Evolutionary conservation across 495 filamentous ascomycete species (phyloP).

Genomic region (Chaetomium tenue): DNA sequence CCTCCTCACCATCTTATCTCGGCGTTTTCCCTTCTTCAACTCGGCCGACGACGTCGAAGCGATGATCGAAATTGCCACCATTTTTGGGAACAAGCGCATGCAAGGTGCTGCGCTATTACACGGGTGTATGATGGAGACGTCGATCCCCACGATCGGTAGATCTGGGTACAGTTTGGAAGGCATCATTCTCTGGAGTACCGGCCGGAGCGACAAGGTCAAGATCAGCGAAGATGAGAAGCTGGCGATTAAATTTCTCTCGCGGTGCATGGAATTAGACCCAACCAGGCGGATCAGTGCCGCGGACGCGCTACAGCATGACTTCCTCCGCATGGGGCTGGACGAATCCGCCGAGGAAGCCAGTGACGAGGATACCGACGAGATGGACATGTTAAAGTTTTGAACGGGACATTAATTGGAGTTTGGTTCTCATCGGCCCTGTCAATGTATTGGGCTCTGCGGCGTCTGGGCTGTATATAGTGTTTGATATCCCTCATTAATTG

Average conservation of each 20-base stretch:
- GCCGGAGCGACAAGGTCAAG: slow-evolving; percentile 51
- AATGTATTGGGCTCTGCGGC: not conserved
- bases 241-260: slow-evolving; percentile 63
- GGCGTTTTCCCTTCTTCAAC: slow-evolving; percentile 97
- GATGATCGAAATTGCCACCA: slow-evolving; percentile 93
- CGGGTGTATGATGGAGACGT: slow-evolving; percentile 82
- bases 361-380: slow-evolving; percentile 44
- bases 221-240: slow-evolving; percentile 60
- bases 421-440: slow-evolving; percentile 17
- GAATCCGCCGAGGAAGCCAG: slow-evolving; percentile 14
- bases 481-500: slow-evolving; percentile 13
- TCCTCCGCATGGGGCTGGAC: slow-evolving; percentile 52
- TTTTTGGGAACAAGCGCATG: slow-evolving; percentile 87
- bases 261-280: slow-evolving; percentile 73
- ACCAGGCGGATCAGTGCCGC: slow-evolving; percentile 66
- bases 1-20: slow-evolving; percentile 82
- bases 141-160: slow-evolving; percentile 82
- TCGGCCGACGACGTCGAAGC: slow-evolving; percentile 94
- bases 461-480: not conserved
- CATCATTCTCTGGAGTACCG: slow-evolving; percentile 88
- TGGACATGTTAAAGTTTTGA: slow-evolving; percentile 46
- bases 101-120: slow-evolving; percentile 76
- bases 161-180: slow-evolving; percentile 84
- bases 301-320: slow-evolving; percentile 73
- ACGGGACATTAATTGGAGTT: slow-evolving; percentile 11